These are phyloP conservation scores for Themeda triandra DNA, from an alignment of 176 grass and related monocot species.

Conservation along the genomic window DNA sequence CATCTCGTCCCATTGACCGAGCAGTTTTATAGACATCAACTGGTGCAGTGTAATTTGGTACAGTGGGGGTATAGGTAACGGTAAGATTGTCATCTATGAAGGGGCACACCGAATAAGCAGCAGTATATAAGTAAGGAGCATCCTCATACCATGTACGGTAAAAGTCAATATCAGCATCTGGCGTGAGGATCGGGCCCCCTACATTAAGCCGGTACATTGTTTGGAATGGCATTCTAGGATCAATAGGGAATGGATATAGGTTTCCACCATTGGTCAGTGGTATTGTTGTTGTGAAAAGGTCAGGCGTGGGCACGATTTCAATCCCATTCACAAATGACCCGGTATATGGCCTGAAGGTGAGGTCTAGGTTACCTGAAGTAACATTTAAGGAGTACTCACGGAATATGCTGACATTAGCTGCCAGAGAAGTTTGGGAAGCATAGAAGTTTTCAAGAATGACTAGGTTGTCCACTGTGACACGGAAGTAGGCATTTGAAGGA, in stretches of 20 bases:
- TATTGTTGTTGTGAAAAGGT: conserved; percentile 34
- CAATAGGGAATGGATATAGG: not conserved
- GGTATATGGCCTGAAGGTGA: conserved; percentile 52
- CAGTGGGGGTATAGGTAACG: conserved; percentile 12
- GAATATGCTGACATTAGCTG: conserved; percentile 1
- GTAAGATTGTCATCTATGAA: conserved; percentile 42
- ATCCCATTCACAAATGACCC: conserved; percentile 74
- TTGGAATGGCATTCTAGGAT: not conserved
- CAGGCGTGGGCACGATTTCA: conserved; percentile 53
- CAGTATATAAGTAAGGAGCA: conserved; percentile 21
- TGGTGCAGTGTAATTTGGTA: conserved; percentile 56
- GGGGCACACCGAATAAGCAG: conserved; percentile 40
- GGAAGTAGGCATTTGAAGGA: conserved; percentile 36
- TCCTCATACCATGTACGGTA: conserved; percentile 59
- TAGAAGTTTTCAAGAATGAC: conserved; percentile 59
- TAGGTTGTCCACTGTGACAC: conserved; percentile 16
- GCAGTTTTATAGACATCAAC: conserved; percentile 52
- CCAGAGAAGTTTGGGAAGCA: conserved; percentile 30
- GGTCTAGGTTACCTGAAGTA: conserved; percentile 29
- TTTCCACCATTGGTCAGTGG: conserved; percentile 15
- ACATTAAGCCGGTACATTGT: conserved; percentile 84
- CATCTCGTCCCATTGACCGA: conserved; percentile 67
- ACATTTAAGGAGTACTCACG: conserved; percentile 63
- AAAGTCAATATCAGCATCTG: conserved; percentile 26
- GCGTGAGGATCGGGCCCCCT: conserved; percentile 38